Percentiles rank a stretch among this genome's conserved stretches.
Conservation (phyloP, 176 grass and related monocot species). For the Triticum urartu region DNA sequence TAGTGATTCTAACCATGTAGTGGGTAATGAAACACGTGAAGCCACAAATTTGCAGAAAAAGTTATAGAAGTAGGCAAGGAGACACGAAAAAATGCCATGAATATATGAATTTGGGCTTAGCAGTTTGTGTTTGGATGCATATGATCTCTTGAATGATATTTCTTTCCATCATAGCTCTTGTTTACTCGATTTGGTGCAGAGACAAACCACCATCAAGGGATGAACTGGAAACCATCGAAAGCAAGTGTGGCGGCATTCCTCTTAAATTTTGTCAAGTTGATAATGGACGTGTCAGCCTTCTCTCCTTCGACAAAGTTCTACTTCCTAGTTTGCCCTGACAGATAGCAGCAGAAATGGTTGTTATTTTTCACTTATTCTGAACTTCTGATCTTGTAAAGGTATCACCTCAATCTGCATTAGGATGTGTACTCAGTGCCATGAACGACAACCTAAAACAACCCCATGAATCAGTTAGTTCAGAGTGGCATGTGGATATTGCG, state of each 20-base stretch:
- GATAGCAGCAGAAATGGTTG: not conserved
- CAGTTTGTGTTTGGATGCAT: not conserved
- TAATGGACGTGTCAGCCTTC: conserved; percentile 54
- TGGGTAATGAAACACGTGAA: not conserved
- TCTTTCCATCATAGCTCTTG: not conserved
- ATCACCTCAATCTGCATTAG: not conserved
- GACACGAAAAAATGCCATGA: not conserved
- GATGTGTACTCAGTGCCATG: too few relatives aligned
- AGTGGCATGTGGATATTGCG: not conserved
- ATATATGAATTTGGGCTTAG: not conserved
- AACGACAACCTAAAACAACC: too few relatives aligned
- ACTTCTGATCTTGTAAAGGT: not conserved
- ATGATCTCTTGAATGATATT: not conserved
- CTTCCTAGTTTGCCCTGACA: conserved; percentile 59
- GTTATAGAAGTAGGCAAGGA: not conserved
- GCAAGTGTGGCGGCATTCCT: conserved; percentile 36
- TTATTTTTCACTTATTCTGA: not conserved
- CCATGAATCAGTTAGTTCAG: not conserved
- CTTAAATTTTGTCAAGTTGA: conserved; percentile 62
- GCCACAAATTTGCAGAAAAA: not conserved
- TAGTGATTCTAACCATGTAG: not conserved
- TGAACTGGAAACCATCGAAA: conserved; percentile 47
- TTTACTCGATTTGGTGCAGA: conserved; percentile 28
- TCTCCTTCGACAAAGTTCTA: conserved; percentile 42
- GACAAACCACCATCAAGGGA: conserved; percentile 42